These are phyloP conservation scores for Triticum monococcum DNA, from an alignment of 176 grass and related monocot genomes.

Conservation along the genomic window DNA sequence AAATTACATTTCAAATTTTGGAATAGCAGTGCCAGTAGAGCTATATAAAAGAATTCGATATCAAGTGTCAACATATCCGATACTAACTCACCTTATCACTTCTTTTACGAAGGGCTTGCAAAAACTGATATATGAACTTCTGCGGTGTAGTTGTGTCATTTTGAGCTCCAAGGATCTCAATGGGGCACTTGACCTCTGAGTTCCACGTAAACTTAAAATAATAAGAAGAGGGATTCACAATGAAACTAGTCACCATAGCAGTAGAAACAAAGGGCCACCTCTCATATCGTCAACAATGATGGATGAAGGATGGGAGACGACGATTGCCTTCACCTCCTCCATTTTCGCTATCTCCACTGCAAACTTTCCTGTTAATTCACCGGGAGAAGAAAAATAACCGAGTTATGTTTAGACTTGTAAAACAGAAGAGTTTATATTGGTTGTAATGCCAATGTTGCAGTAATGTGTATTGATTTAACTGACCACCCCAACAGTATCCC, in stretches of 20 bases:
- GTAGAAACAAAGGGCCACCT: background rate
- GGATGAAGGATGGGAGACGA: background rate
- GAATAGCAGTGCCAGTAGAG: no score
- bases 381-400: background rate
- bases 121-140: background rate
- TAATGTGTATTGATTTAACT: background rate
- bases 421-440: background rate
- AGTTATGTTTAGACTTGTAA: background rate
- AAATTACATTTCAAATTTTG: no score
- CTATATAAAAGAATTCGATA: no score
- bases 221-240: background rate
- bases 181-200: constrained; percentile 28
- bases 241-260: background rate
- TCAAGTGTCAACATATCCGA: no score
- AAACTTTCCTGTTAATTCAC: background rate
- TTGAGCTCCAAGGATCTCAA: constrained; percentile 31
- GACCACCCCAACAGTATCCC: constrained; percentile 30
- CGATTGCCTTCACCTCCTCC: background rate
- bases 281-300: background rate
- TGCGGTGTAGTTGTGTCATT: constrained; percentile 20
- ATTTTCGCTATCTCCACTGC: background rate
- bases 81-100: background rate
- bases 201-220: background rate
- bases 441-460: background rate
- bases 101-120: background rate